Evolutionary conservation across 1,284 basidiomycete genomes (phyloP), one percentile per base, ranked within the genome.

Genomic region (Tylopilus orsonianus): DNA sequence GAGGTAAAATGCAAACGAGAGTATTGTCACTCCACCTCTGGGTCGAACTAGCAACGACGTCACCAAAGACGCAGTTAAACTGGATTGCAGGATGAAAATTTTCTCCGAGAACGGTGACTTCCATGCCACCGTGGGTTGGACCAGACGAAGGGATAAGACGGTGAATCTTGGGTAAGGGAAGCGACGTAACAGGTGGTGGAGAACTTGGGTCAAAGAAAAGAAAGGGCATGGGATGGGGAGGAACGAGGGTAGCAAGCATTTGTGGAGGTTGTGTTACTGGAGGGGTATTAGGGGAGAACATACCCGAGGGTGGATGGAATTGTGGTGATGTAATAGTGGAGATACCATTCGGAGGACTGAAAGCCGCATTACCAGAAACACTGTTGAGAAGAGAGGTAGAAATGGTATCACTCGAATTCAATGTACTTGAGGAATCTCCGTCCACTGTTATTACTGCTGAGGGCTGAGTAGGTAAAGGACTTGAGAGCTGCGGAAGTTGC

Each of bases 21-120:
- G 96, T 96, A 59, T 93, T 96, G 52, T 93, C 86, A 60, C 91
- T 93, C 89, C 94, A 97, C 33, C 90, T 80, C 56, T 91, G 87
- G 0, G 94, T 97, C 19, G 85, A 87, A 46, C 84, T 87, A 4
- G 94, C 88, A 2, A 83, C 71, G 5, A 84, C 77, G 54, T 90
- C 91, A 24, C 96, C 96, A 68, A 99, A 99, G 6, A 93, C 73
- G 60, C 93, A 92, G 45, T 85, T 81, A 30, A 90, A 69, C 55
- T 81, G 78, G 48, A 86, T 66, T 33, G 80, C 75, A 0, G 83
- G 74, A 60, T 87, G 80, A 72, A 99, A 98, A 64, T 93, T 89
- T 37, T 87, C 81, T 7, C 97, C 97, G 2, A 97, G 81, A 5
- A 99, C 77, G 1, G 97, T 99, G 19, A 99, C 90, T 66, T 97